Evolutionary conservation across 1,284 basidiomycete species (phyloP).

Genomic region (Phaffia rhodozyma): DNA sequence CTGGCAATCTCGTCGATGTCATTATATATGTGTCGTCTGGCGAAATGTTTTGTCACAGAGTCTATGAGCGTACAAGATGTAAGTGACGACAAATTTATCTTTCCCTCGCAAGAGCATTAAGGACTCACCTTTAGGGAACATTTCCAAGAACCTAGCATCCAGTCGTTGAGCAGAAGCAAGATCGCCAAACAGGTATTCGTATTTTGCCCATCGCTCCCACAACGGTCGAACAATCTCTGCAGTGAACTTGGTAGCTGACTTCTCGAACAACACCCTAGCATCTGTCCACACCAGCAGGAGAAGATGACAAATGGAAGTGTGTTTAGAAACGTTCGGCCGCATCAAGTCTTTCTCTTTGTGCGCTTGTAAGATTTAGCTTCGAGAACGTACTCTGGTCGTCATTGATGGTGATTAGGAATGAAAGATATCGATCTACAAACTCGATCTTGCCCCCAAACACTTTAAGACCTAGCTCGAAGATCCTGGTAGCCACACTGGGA

Average conservation of each 20-base stretch:
- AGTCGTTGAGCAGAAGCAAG: constrained; percentile 78
- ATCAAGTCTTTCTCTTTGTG: neutral
- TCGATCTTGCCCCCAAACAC: constrained; percentile 69
- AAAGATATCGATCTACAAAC: constrained; percentile 78
- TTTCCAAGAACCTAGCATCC: constrained; percentile 74
- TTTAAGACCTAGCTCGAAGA: constrained; percentile 91
- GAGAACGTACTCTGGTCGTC: constrained; percentile 73
- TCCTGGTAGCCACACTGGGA: constrained; percentile 68
- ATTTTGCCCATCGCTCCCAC: constrained; percentile 91
- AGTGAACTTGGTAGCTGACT: constrained; percentile 53
- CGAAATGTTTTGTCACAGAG: constrained; percentile 79
- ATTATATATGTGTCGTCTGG: constrained; percentile 76
- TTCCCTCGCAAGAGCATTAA: neutral
- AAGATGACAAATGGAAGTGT: no score
- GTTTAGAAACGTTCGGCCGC: neutral
- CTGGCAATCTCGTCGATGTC: constrained; percentile 79
- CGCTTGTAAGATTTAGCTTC: neutral
- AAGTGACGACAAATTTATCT: neutral
- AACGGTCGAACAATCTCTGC: constrained; percentile 69
- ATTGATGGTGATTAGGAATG: constrained; percentile 87
- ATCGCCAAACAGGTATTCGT: constrained; percentile 92
- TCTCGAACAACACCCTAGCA: constrained; percentile 88
- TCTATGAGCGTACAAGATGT: constrained; percentile 40
- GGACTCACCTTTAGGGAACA: constrained; percentile 63
- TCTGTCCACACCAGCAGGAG: constrained; percentile 42